phyloP scores from a whole-genome alignment of 305 asterid species.

The Caryopteris hybrid region DNA sequence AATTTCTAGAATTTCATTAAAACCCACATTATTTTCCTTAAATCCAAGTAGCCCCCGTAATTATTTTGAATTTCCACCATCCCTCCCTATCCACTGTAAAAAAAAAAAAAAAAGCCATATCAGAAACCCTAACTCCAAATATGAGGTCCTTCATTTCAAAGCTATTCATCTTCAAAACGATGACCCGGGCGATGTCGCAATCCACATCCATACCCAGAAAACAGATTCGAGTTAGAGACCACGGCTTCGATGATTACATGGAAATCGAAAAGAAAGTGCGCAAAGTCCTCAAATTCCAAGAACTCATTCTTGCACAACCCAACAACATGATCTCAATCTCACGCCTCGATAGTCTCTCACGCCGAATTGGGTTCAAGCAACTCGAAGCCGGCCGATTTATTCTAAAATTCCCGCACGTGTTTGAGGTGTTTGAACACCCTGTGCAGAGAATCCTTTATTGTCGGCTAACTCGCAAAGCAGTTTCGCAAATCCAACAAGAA shows the following conservation, averaged over 20 bases:
- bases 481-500: conserved; percentile 65
- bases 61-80: too few relatives aligned
- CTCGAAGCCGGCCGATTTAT: conserved; percentile 66
- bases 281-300: conserved; percentile 66
- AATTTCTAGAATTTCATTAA: too few relatives aligned
- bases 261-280: conserved; percentile 81
- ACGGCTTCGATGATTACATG: conserved; percentile 77
- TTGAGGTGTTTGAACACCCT: conserved; percentile 88
- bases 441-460: conserved; percentile 82
- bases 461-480: conserved; percentile 55
- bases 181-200: conserved; percentile 57
- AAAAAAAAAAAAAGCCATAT: too few relatives aligned
- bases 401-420: conserved; percentile 76
- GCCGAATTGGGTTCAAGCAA: conserved; percentile 73
- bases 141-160: conserved; percentile 40
- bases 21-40: too few relatives aligned
- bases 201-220: conserved; percentile 79
- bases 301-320: conserved; percentile 61
- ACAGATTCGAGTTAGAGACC: conserved; percentile 76
- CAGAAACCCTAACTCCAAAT: not conserved
- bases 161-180: conserved; percentile 21
- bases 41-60: too few relatives aligned
- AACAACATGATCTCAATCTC: conserved; percentile 56
- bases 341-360: conserved; percentile 58
- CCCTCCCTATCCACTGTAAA: too few relatives aligned